These are phyloP conservation scores for Cucumis hystrix DNA, from an alignment of 306 rosid genomes.

Conservation along the genomic window DNA sequence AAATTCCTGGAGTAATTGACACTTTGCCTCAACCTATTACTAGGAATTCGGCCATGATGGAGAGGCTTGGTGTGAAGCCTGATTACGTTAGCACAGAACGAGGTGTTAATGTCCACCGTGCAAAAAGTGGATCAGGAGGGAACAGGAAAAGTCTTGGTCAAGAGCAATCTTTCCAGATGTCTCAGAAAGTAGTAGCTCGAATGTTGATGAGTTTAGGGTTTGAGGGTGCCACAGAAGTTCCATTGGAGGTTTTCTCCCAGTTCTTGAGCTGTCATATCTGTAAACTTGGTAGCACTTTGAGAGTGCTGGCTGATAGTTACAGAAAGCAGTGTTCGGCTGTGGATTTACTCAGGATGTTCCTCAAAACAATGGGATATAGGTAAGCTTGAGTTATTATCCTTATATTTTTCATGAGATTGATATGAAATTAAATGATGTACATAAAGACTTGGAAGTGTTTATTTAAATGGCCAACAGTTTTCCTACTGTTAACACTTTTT, in stretches of 20 bases:
- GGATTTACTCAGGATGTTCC: constrained; percentile 80
- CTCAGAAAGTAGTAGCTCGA: constrained; percentile 58
- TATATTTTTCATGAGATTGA: background rate
- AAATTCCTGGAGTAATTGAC: constrained; percentile 57
- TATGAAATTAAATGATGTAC: background rate
- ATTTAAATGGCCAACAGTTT: background rate
- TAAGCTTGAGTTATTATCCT: constrained; percentile 16
- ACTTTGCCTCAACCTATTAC: constrained; percentile 45
- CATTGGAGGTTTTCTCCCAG: constrained; percentile 70
- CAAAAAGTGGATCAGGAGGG: constrained; percentile 40
- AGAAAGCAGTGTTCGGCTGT: constrained; percentile 71
- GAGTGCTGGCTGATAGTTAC: constrained; percentile 73
- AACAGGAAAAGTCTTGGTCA: constrained; percentile 35
- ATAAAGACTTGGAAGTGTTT: background rate
- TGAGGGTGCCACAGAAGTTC: constrained; percentile 70
- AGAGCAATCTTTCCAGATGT: constrained; percentile 52
- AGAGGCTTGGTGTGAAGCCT: constrained; percentile 65
- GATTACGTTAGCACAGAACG: constrained; percentile 44
- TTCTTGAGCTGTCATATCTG: constrained; percentile 44
- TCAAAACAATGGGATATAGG: constrained; percentile 67
- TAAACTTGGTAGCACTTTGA: constrained; percentile 59
- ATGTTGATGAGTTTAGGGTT: constrained; percentile 50
- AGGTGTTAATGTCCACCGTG: constrained; percentile 38
- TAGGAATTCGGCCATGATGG: constrained; percentile 60
- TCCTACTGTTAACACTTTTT: background rate